These are phyloP conservation scores for Coriolopsis trogii DNA, from an alignment of 1,284 basidiomycete species.

Conservation along the genomic window DNA sequence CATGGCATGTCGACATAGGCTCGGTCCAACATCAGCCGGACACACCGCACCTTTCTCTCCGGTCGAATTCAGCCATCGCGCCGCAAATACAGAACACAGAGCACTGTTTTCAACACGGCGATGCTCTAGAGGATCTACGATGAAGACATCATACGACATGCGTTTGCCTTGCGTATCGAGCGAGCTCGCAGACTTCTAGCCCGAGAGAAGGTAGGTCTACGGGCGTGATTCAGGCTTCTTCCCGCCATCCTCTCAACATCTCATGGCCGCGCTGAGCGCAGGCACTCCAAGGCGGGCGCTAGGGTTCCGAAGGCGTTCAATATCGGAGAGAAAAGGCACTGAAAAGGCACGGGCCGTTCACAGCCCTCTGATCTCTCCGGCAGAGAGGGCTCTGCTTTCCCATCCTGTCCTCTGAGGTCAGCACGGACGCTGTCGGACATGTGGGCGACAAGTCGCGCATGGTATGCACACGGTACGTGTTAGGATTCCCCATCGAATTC, in stretches of 20 bases:
- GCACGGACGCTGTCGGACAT: constrained; percentile 9
- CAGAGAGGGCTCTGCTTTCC: constrained; percentile 1
- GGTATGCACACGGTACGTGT: constrained; percentile 2
- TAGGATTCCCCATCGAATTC: background rate
- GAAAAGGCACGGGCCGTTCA: background rate
- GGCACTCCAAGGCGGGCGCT: background rate
- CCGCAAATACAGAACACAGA: too few relatives aligned
- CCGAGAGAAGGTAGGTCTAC: background rate
- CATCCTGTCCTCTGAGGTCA: constrained; percentile 7
- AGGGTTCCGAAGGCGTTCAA: constrained; percentile 3
- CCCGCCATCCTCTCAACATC: background rate
- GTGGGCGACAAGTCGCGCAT: background rate
- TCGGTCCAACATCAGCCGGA: too few relatives aligned
- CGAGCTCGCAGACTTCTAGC: constrained; percentile 9
- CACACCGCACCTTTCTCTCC: too few relatives aligned
- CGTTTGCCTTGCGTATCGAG: constrained; percentile 14
- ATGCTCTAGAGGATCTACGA: background rate
- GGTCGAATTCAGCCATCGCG: background rate
- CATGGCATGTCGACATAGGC: too few relatives aligned
- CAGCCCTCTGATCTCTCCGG: constrained; percentile 6
- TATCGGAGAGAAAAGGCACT: constrained; percentile 4
- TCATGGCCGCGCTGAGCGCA: background rate
- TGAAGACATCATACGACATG: constrained; percentile 5
- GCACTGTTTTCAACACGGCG: background rate
- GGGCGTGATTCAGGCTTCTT: background rate